These are phyloP conservation scores for Arthromyces matolae DNA, from an alignment of 768 basidiomycete genomes.

Conservation along the genomic window DNA sequence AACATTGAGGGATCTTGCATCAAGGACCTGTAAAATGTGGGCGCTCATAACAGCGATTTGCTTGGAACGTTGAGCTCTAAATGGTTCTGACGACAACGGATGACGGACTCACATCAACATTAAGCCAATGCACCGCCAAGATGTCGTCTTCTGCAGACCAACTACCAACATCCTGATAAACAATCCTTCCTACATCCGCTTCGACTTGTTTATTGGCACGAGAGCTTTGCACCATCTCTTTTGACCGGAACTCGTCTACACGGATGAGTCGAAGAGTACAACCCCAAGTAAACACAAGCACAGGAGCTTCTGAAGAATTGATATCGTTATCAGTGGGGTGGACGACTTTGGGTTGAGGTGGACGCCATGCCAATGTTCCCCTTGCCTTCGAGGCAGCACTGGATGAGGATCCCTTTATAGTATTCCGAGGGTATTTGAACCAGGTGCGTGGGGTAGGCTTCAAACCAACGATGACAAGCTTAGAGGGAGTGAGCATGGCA, in stretches of 20 bases:
- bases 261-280: constrained; percentile 58
- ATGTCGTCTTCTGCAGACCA: constrained; percentile 64
- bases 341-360: constrained; percentile 36
- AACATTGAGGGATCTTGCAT: constrained; percentile 49
- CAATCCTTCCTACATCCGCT: constrained; percentile 60
- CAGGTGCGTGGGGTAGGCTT: constrained; percentile 92
- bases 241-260: constrained; percentile 56
- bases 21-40: constrained; percentile 63
- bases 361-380: constrained; percentile 81
- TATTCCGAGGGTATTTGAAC: constrained; percentile 67
- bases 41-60: constrained; percentile 66
- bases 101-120: constrained; percentile 69
- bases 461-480: constrained; percentile 89
- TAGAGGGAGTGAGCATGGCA: constrained; percentile 84
- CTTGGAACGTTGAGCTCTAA: constrained; percentile 34
- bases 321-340: constrained; percentile 20
- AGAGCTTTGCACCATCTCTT: constrained; percentile 45
- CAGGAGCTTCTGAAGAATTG: constrained; percentile 37
- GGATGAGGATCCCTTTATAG: constrained; percentile 40
- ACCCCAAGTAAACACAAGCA: constrained; percentile 87
- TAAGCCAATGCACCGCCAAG: constrained; percentile 83
- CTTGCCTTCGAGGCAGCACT: constrained; percentile 46
- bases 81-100: not conserved
- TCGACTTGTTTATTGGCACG: constrained; percentile 59
- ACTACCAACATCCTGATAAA: constrained; percentile 55